Percentiles rank a stretch among this genome's conserved stretches.
These are phyloP conservation scores for Wickerhamiella spandovensis DNA, from an alignment of 805 yeast genomes.

Conservation along the genomic window DNA sequence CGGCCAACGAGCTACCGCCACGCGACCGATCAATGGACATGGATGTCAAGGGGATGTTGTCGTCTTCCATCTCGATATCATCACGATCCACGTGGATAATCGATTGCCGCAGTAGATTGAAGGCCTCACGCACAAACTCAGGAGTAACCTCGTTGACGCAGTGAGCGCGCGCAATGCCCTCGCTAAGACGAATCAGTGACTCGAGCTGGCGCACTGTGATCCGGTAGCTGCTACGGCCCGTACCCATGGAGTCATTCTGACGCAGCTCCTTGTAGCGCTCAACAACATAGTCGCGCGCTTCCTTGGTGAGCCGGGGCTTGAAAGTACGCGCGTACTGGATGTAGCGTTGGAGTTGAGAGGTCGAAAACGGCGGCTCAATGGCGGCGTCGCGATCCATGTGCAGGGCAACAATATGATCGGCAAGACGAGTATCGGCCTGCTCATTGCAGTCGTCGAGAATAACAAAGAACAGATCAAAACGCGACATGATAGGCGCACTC, in stretches of 20 bases:
- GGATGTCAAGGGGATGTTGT: constrained; percentile 26
- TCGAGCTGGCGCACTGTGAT: constrained; percentile 87
- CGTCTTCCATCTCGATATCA: constrained; percentile 78
- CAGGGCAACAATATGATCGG: constrained; percentile 81
- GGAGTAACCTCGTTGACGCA: constrained; percentile 82
- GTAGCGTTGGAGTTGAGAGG: constrained; percentile 78
- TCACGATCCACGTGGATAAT: constrained; percentile 90
- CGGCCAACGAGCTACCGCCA: constrained; percentile 3
- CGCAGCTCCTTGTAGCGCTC: constrained; percentile 73
- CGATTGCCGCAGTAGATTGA: constrained; percentile 75
- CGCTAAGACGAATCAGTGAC: constrained; percentile 81
- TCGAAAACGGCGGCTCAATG: constrained; percentile 74
- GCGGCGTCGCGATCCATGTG: constrained; percentile 89
- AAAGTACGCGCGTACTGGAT: constrained; percentile 87
- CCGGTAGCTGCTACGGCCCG: constrained; percentile 68
- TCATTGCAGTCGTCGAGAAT: constrained; percentile 91
- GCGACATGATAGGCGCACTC: constrained; percentile 98
- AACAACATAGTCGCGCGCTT: constrained; percentile 66
- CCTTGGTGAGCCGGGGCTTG: constrained; percentile 75
- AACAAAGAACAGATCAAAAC: constrained; percentile 91
- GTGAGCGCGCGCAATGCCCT: constrained; percentile 94
- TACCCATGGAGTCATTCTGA: constrained; percentile 80
- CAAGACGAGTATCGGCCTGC: constrained; percentile 74
- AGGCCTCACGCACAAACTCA: constrained; percentile 83
- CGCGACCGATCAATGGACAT: constrained; percentile 15